Conservation (phyloP, 352 stramenopile genomes). For the Phytophthora melonis region DNA sequence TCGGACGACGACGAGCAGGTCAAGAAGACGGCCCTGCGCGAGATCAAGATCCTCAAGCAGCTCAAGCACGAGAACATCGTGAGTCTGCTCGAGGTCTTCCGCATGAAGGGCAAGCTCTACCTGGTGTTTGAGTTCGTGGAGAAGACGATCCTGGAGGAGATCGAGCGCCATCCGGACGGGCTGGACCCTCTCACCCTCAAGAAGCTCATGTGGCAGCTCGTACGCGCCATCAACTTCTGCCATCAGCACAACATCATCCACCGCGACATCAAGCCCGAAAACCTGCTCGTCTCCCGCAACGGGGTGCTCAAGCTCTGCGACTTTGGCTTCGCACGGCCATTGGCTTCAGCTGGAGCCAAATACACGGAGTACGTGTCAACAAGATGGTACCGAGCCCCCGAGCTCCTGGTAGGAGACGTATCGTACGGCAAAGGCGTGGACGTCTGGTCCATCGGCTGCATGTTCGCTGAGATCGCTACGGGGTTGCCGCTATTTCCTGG, state of each 20-base stretch:
- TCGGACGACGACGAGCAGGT: constrained; percentile 91
- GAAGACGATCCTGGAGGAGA: constrained; percentile 91
- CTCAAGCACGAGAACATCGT: constrained; percentile 92
- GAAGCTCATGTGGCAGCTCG: constrained; percentile 87
- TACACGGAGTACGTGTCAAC: constrained; percentile 94
- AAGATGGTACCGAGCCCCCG: constrained; percentile 95
- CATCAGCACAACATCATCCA: constrained; percentile 97
- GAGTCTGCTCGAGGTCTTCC: constrained; percentile 87
- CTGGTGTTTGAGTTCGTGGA: constrained; percentile 92
- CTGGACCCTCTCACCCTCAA: constrained; percentile 74
- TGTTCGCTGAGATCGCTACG: constrained; percentile 96
- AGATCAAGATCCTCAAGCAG: constrained; percentile 90
- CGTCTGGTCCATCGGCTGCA: constrained; percentile 97
- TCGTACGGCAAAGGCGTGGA: constrained; percentile 97
- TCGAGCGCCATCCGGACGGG: constrained; percentile 88
- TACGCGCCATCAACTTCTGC: constrained; percentile 92
- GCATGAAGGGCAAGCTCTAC: constrained; percentile 85
- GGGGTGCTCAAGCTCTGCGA: constrained; percentile 96
- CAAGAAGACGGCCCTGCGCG: constrained; percentile 86
- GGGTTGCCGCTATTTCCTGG: constrained; percentile 96
- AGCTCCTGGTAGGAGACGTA: constrained; percentile 91
- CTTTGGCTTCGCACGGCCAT: constrained; percentile 85
- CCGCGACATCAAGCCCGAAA: constrained; percentile 95
- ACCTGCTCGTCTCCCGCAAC: constrained; percentile 93
- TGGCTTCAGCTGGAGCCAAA: constrained; percentile 72